Percentiles rank a stretch among this genome's conserved stretches.
These are phyloP conservation scores for Euclidium syriacum DNA, from an alignment of 345 rosid species.

Conservation along the genomic window DNA sequence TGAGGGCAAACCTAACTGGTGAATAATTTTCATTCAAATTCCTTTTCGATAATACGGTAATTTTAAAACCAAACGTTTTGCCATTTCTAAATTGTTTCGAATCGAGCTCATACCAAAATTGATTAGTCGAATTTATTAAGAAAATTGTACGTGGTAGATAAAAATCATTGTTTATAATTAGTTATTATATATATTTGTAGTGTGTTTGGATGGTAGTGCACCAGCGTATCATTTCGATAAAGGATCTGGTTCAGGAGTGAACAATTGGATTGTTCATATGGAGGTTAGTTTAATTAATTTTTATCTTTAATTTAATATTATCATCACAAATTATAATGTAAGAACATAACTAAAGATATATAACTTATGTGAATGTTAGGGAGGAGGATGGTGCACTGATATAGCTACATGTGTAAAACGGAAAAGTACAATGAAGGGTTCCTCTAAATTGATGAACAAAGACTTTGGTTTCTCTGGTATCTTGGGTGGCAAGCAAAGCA, in stretches of 20 bases:
- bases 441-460: slow-evolving; percentile 65
- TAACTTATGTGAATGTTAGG: slow-evolving; percentile 12
- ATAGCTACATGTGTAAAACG: slow-evolving; percentile 56
- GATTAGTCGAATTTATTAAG: too few relatives aligned
- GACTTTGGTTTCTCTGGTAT: slow-evolving; percentile 80
- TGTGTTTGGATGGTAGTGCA: slow-evolving; percentile 97
- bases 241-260: slow-evolving; percentile 76
- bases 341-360: background rate
- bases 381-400: slow-evolving; percentile 84
- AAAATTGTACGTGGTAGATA: background rate
- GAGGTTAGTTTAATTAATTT: slow-evolving; percentile 46
- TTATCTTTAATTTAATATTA: background rate
- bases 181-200: slow-evolving; percentile 31
- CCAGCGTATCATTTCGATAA: slow-evolving; percentile 84
- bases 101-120: background rate
- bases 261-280: slow-evolving; percentile 79
- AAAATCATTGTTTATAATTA: background rate
- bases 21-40: too few relatives aligned
- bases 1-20: too few relatives aligned
- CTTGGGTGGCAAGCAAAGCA: slow-evolving; percentile 49
- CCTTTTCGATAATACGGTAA: too few relatives aligned
- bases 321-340: background rate
- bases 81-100: background rate
- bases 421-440: slow-evolving; percentile 63
- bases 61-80: background rate